Conservation (phyloP, 306 rosid genomes). For the Citrullus mucosospermus region DNA sequence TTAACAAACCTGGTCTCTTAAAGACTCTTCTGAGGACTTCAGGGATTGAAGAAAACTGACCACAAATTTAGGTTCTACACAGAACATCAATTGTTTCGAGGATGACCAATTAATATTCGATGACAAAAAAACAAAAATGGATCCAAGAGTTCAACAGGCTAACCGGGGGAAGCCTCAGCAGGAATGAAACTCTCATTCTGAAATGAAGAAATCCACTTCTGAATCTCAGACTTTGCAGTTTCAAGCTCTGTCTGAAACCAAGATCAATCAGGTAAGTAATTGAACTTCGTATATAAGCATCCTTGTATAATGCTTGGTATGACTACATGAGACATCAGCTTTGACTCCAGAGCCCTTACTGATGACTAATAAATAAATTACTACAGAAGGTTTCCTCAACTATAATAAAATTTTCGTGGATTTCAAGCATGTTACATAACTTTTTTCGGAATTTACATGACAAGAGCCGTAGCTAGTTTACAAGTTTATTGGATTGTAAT, state of each 20-base stretch:
- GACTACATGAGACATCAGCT: neutral
- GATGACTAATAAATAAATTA: neutral
- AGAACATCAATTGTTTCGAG: slow-evolving; percentile 8
- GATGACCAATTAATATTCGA: neutral
- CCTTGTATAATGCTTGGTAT: neutral
- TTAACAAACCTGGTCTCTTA: slow-evolving; percentile 68
- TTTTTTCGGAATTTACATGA: neutral
- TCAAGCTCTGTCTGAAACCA: slow-evolving; percentile 57
- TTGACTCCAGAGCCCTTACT: neutral
- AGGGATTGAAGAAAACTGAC: slow-evolving; percentile 65
- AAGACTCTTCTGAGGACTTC: slow-evolving; percentile 73
- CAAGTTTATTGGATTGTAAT: neutral
- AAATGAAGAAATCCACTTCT: slow-evolving; percentile 66
- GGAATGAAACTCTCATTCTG: slow-evolving; percentile 59
- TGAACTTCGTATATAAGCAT: neutral
- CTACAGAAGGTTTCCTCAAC: neutral
- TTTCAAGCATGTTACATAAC: neutral
- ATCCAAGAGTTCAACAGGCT: slow-evolving; percentile 13
- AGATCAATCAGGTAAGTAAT: neutral
- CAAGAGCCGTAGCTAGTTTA: neutral
- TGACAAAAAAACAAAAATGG: neutral
- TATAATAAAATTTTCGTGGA: neutral
- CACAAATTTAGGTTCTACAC: slow-evolving; percentile 56
- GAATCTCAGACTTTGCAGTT: slow-evolving; percentile 62
- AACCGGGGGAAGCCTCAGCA: slow-evolving; percentile 62